Conservation (phyloP, 441 rosid genomes). For the Gossypium aridum region DNA sequence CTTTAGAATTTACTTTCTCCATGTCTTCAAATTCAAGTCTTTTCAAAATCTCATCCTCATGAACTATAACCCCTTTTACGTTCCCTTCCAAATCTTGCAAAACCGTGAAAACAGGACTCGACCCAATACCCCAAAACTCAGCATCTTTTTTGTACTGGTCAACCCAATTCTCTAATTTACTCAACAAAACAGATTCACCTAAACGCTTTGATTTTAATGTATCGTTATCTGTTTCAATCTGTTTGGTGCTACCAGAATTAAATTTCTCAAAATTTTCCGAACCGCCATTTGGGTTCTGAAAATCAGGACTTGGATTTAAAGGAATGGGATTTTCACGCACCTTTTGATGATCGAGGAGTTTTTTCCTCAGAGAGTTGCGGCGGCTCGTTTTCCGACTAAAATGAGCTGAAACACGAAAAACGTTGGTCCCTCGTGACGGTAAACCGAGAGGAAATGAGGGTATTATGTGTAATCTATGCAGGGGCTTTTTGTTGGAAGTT, state of each 20-base stretch:
- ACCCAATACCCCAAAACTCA: slow-evolving; percentile 74
- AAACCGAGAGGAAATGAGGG: slow-evolving; percentile 21
- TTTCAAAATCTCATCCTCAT: slow-evolving; percentile 49
- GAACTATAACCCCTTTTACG: slow-evolving; percentile 52
- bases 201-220: slow-evolving; percentile 21
- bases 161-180: slow-evolving; percentile 64
- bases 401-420: slow-evolving; percentile 46
- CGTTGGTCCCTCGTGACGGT: slow-evolving; percentile 8
- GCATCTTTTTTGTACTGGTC: slow-evolving; percentile 52
- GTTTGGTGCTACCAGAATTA: slow-evolving; percentile 16
- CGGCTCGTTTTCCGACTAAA: slow-evolving; percentile 48
- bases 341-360: slow-evolving; percentile 43
- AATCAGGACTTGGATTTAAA: slow-evolving; percentile 27
- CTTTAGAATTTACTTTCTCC: slow-evolving; percentile 31
- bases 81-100: slow-evolving; percentile 48
- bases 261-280: slow-evolving; percentile 2
- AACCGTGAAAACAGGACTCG: slow-evolving; percentile 56
- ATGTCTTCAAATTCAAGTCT: slow-evolving; percentile 33
- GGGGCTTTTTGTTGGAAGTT: slow-evolving; percentile 17
- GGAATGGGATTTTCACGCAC: slow-evolving; percentile 38
- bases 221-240: slow-evolving; percentile 9
- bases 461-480: slow-evolving; percentile 10
- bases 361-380: slow-evolving; percentile 67
- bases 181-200: slow-evolving; percentile 45
- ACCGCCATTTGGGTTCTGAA: slow-evolving; percentile 12